phyloP scores from a whole-genome alignment of 257 asterid species.

The Nicotiana benthamiana region DNA sequence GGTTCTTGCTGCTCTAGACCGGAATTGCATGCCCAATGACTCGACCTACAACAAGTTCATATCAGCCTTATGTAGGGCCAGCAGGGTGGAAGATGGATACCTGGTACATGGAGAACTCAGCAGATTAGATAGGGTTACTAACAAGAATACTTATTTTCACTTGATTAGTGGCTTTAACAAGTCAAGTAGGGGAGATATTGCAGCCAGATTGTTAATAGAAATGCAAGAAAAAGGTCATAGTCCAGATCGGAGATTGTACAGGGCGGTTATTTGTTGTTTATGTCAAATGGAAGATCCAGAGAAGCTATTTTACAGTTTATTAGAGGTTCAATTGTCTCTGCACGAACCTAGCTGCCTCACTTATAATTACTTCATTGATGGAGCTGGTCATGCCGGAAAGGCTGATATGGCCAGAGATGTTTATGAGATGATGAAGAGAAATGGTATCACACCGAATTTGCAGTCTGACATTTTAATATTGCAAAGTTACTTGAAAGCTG shows the following conservation, averaged over 20 bases:
- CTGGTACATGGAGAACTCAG: conserved; percentile 42
- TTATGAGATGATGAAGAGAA: conserved; percentile 44
- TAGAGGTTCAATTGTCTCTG: conserved; percentile 49
- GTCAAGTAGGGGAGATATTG: conserved; percentile 52
- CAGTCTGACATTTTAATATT: conserved; percentile 38
- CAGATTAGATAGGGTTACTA: conserved; percentile 26
- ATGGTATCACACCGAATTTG: conserved; percentile 29
- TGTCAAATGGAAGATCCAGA: conserved; percentile 49
- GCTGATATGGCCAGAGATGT: conserved; percentile 53
- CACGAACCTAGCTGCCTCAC: conserved; percentile 9
- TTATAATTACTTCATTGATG: conserved; percentile 61
- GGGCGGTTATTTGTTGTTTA: conserved; percentile 46
- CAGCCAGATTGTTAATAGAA: conserved; percentile 62
- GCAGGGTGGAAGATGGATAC: conserved; percentile 63
- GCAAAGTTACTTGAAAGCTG: conserved; percentile 44
- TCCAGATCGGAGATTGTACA: conserved; percentile 31
- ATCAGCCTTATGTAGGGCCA: conserved; percentile 45
- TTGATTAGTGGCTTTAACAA: conserved; percentile 50
- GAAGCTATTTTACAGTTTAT: conserved; percentile 39
- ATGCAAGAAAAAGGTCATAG: conserved; percentile 72
- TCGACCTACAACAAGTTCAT: conserved; percentile 45
- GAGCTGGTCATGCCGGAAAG: conserved; percentile 69
- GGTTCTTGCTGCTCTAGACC: conserved; percentile 37
- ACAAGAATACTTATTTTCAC: conserved; percentile 39
- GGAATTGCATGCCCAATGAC: conserved; percentile 33